These are phyloP conservation scores for Trichoderma arundinaceum DNA, from an alignment of 2,329 filamentous ascomycete genomes.

Conservation along the genomic window DNA sequence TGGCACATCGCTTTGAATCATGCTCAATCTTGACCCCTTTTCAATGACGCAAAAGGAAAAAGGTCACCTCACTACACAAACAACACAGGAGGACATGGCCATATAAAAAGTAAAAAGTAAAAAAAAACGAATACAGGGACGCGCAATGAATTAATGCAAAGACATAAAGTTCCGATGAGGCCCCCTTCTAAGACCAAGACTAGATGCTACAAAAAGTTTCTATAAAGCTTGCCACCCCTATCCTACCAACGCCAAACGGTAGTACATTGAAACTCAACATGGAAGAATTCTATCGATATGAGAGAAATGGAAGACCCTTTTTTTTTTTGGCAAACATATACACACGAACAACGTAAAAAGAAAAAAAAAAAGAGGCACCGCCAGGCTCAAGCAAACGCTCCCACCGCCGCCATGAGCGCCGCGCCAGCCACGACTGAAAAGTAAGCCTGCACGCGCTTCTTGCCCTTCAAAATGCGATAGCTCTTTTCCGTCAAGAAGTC, in stretches of 20 bases:
- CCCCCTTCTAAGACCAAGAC: background rate
- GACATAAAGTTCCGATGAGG: background rate
- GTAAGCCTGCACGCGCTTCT: conserved; percentile 66
- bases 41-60: background rate
- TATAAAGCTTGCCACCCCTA: conserved; percentile 8
- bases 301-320: background rate
- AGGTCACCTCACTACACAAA: too few relatives aligned
- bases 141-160: background rate
- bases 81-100: too few relatives aligned
- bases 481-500: conserved; percentile 81
- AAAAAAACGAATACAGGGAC: background rate
- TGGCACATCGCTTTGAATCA: background rate
- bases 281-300: background rate
- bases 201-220: conserved; percentile 6
- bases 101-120: background rate
- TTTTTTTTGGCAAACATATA: background rate
- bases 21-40: background rate
- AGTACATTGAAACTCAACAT: background rate
- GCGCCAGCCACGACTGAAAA: conserved; percentile 68
- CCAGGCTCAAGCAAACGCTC: conserved; percentile 66
- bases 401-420: conserved; percentile 72
- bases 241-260: conserved; percentile 25
- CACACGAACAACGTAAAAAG: background rate
- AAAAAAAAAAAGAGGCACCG: background rate
- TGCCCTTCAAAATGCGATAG: conserved; percentile 69